A percentile compares a stretch with the other conserved stretches of the same genome.
Evolutionary conservation across 441 rosid genomes (phyloP).

Genomic region (Corymbia citriodora): DNA sequence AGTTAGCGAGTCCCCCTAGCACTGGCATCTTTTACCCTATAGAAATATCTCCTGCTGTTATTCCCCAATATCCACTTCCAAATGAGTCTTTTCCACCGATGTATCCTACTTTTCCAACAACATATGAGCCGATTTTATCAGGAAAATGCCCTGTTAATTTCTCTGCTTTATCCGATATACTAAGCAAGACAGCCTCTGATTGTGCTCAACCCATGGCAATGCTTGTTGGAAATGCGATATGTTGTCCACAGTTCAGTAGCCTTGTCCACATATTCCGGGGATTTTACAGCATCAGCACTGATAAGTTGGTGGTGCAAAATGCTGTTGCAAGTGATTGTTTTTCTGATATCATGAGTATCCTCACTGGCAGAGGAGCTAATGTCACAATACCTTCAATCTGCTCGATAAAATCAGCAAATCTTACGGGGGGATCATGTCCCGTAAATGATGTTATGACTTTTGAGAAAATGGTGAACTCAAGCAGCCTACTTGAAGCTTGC

Average conservation of each 20-base stretch:
- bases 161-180: slow-evolving; percentile 52
- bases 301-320: slow-evolving; percentile 61
- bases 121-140: slow-evolving; percentile 79
- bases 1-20: slow-evolving; percentile 66
- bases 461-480: slow-evolving; percentile 70
- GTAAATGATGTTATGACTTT: slow-evolving; percentile 58
- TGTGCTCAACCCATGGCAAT: slow-evolving; percentile 77
- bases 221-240: slow-evolving; percentile 86
- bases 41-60: slow-evolving; percentile 78
- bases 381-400: slow-evolving; percentile 66
- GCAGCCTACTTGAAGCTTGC: slow-evolving; percentile 85
- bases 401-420: slow-evolving; percentile 71
- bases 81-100: slow-evolving; percentile 59
- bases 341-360: slow-evolving; percentile 87
- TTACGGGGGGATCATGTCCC: slow-evolving; percentile 90
- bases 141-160: slow-evolving; percentile 91
- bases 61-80: slow-evolving; percentile 63
- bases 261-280: slow-evolving; percentile 85
- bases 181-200: slow-evolving; percentile 78
- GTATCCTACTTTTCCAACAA: slow-evolving; percentile 80
- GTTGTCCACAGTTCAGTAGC: slow-evolving; percentile 92
- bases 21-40: slow-evolving; percentile 76
- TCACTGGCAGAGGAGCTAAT: slow-evolving; percentile 87
- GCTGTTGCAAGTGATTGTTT: slow-evolving; percentile 87
- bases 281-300: slow-evolving; percentile 44